Conservation (phyloP, 2,329 filamentous ascomycete genomes). For the Juglanconis sp. region DNA sequence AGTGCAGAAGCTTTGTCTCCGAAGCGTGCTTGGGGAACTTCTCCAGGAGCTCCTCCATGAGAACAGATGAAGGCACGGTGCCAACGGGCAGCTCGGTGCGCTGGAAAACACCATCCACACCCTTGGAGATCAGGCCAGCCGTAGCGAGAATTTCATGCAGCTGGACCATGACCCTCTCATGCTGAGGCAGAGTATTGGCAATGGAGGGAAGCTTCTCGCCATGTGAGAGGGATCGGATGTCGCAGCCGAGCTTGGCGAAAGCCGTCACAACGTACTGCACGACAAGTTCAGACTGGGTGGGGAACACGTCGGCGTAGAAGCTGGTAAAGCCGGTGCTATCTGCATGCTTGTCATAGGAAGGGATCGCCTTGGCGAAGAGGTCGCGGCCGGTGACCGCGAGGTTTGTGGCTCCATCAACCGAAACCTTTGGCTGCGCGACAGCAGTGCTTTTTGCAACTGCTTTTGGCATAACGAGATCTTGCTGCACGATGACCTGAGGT, state of each 20-base stretch:
- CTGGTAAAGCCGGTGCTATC: conserved; percentile 2
- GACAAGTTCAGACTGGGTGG: conserved; percentile 27
- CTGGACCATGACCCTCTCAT: conserved; percentile 26
- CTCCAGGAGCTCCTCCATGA: conserved; percentile 26
- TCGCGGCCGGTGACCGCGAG: conserved; percentile 1
- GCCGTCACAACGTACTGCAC: conserved; percentile 31
- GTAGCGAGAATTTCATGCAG: conserved; percentile 28
- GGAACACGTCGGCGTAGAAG: conserved; percentile 28
- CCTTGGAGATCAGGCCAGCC: conserved; percentile 17
- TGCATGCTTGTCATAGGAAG: conserved; percentile 16
- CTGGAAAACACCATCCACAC: not conserved
- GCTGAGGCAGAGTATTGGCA: conserved; percentile 19
- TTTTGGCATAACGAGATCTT: no score
- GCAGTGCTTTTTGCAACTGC: no score
- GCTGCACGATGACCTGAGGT: no score
- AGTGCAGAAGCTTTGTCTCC: conserved; percentile 30
- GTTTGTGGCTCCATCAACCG: no score
- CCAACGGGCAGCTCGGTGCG: conserved; percentile 15
- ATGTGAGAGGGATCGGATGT: conserved; percentile 18
- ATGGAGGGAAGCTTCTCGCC: conserved; percentile 24
- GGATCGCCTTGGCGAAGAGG: conserved; percentile 20
- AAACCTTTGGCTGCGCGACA: no score
- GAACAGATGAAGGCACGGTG: conserved; percentile 7
- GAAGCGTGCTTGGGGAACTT: conserved; percentile 30
- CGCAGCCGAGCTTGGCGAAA: conserved; percentile 28